Percentiles rank a stretch among this genome's conserved stretches.
phyloP scores from a whole-genome alignment of 495 filamentous ascomycete genomes.

The Penicillium canariense region DNA sequence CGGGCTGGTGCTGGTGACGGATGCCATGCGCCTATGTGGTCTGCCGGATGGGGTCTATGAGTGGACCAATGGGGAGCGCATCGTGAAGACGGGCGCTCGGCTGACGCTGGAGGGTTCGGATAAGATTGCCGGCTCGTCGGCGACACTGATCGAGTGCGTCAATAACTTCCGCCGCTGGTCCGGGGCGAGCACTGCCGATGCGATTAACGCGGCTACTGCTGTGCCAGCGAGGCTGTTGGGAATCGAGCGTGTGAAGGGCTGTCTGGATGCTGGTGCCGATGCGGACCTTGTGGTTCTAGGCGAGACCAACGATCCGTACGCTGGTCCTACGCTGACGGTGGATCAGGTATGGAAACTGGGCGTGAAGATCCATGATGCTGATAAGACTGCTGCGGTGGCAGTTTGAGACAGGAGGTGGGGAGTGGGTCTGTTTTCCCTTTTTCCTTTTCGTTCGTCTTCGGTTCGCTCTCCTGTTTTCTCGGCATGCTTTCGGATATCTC shows the following conservation, averaged over 20 bases:
- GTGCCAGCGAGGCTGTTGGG: slow-evolving; percentile 74
- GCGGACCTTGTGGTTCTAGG: slow-evolving; percentile 74
- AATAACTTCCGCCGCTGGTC: slow-evolving; percentile 77
- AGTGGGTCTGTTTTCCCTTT: slow-evolving; percentile 7
- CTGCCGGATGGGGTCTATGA: slow-evolving; percentile 73
- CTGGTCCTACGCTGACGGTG: slow-evolving; percentile 51
- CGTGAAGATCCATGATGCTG: slow-evolving; percentile 44
- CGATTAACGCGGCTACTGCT: slow-evolving; percentile 66
- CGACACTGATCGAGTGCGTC: slow-evolving; percentile 74
- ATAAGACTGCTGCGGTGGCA: slow-evolving; percentile 20
- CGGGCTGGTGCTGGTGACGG: slow-evolving; percentile 59
- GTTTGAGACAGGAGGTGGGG: not conserved
- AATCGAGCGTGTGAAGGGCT: slow-evolving; percentile 63
- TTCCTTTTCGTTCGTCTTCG: not conserved
- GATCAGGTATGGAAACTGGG: slow-evolving; percentile 82
- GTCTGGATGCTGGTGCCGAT: slow-evolving; percentile 66
- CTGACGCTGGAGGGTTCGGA: slow-evolving; percentile 67
- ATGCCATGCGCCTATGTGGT: slow-evolving; percentile 61
- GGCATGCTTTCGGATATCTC: not conserved
- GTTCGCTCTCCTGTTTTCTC: not conserved
- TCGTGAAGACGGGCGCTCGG: slow-evolving; percentile 64
- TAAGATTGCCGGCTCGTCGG: slow-evolving; percentile 69
- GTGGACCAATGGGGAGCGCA: slow-evolving; percentile 74
- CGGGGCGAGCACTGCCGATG: slow-evolving; percentile 59
- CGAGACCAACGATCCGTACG: slow-evolving; percentile 46